Evolutionary conservation across 1,284 basidiomycete genomes (phyloP), one percentile per base, ranked within the genome.

Genomic region (Cutaneotrichosporon curvatum): DNA sequence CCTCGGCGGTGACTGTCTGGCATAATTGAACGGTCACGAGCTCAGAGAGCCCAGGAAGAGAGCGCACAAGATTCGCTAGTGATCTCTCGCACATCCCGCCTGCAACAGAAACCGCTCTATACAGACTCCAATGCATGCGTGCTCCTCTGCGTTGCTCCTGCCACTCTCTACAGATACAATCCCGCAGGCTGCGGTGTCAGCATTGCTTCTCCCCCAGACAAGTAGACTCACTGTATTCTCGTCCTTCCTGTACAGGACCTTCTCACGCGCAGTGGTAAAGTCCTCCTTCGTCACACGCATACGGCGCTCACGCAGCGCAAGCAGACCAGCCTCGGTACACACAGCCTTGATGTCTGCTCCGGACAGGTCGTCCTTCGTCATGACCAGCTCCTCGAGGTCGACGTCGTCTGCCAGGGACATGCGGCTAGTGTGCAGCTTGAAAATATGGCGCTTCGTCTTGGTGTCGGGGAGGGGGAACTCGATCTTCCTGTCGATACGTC

Each of bases 291-390:
- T 96, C 12, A 98, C 94, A 55, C 89, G 78, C 94, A 98, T 98
- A 47, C 95, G 78, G 51, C 95, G 79, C 73, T 99, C 95, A 58
- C 95, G 79, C 55, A 98, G 75, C 4, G 95, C 95, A 42, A 97
- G 76, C 45, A 99, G 72, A 62, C 95, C 95, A 16, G 95, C 95
- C 71, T 99, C 95, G 4, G 95, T 91, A 68, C 88, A 94, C 15
- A 92, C 87, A 4, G 91, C 92, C 76, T 97, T 97, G 78, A 98
- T 97, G 66, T 98, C 95, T 5, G 94, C 94, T 48, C 94, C 94
- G 10, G 87, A 92, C 15, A 96, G 74, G 63, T 98, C 94, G 63
- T 98, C 95, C 74, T 98, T 98, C 49, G 87, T 84, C 74, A 86
- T 87, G 47, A 98, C 83, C 63, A 90, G 90, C 73, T 97, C 92